Base-by-base conservation (phyloP, 1,139 yeast species). In the Wickerhamomyces sp. region DNA sequence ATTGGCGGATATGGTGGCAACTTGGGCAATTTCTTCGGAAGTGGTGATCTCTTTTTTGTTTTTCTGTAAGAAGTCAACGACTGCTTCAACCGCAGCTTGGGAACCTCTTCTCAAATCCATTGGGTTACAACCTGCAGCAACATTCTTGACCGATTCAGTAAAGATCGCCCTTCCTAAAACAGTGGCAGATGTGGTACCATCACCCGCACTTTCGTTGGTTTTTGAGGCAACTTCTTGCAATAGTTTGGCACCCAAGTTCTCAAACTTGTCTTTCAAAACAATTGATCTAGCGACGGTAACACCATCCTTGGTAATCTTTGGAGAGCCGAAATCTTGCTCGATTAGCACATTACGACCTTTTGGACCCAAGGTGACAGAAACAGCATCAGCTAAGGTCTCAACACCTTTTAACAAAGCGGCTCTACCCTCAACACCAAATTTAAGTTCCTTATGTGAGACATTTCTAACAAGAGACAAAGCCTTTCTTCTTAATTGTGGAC, bases 41-140 rank as follows among this genome's bases (percentile, higher is more conserved):
- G 97, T 89, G 58, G 98, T 91, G 66, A 91, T 86, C 64, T 89
- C 97, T 68, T 87, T 89, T 75, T 88, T 89, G 78, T 91, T 83
- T 57, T 78, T 67, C 62, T 86, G 89, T 58, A 91, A 78, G 66
- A 75, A 91, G 49, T 82, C 78, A 49, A 91, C 95, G 38, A 91
- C 95, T 30, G 95, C 95, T 65, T 88, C 95, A 39, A 91, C 98
- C 32, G 98, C 98, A 48, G 96, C 93, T 70, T 91, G 98, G 39
- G 96, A 82, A 54, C 98, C 98, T 65, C 96, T 83, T 77, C 98
- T 86, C 62, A 91, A 77, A 61, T 91, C 98, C 97, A 91, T 93
- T 59, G 98, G 98, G 73, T 91, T 91, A 71, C 98, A 91, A 44
- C 98, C 98, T 44, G 98, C 97, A 44, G 98, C 98, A 39, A 91